Conservation (phyloP, 345 rosid species). For the Euphorbia tirucalli region DNA sequence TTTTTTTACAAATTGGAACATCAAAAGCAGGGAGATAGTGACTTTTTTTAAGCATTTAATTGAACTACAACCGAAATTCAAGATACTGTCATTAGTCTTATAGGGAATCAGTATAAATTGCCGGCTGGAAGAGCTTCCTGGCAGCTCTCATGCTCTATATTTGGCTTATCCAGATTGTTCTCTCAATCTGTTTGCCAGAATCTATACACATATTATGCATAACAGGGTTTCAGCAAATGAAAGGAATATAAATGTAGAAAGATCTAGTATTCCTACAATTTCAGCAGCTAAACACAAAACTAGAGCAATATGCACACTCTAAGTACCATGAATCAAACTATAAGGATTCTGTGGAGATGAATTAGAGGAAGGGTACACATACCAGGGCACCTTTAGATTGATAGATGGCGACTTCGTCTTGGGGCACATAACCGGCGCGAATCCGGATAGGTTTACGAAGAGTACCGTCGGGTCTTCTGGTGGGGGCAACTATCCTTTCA, state of each 20-base stretch:
- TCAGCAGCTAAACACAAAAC: neutral
- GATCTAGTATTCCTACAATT: neutral
- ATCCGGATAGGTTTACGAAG: slow-evolving; percentile 78
- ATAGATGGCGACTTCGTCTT: slow-evolving; percentile 89
- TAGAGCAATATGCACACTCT: neutral
- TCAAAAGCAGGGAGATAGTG: neutral
- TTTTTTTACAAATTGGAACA: neutral
- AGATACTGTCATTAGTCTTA: too few relatives aligned
- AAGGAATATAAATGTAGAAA: neutral
- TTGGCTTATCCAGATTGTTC: neutral
- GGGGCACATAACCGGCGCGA: slow-evolving; percentile 84
- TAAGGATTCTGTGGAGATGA: neutral
- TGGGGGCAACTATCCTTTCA: slow-evolving; percentile 85
- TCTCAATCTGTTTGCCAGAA: neutral
- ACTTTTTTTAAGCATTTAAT: neutral
- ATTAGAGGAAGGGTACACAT: slow-evolving; percentile 13
- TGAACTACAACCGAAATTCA: too few relatives aligned
- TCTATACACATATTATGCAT: neutral
- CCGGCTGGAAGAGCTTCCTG: neutral
- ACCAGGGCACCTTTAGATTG: slow-evolving; percentile 88
- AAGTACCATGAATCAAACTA: neutral
- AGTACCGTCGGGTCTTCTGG: slow-evolving; percentile 87
- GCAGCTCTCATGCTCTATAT: neutral
- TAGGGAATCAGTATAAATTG: neutral
- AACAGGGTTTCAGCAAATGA: neutral